Evolutionary conservation across 441 rosid species (phyloP), one percentile per base, ranked within the genome.

Genomic region (Adansonia gregorii): DNA sequence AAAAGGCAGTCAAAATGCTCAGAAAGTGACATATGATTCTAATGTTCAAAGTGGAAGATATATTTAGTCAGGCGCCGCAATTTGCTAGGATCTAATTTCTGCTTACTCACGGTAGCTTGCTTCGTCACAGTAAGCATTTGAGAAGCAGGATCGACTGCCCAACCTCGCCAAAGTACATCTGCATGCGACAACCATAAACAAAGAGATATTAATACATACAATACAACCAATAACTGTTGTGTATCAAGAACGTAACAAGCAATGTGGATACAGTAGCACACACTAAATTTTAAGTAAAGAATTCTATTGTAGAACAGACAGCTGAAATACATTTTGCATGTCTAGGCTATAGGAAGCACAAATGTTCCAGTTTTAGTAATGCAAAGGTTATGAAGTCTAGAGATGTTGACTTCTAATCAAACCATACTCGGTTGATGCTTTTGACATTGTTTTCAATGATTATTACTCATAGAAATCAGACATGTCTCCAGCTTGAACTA

Each of bases 11-110:
- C 65, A 20, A 27, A 69, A 70, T 39, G n/a, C 20, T 66, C 60
- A 58, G 24, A 61, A 68, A 55, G 8, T 72, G 52, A 10, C n/a
- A 17, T 27, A 69, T 20, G 11, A n/a, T 14, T 11, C 27, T 78
- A 94, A 82, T 91, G 97, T 87, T 95, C 99, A 27, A 96, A 91
- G 79, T 94, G 95, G 86, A 96, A 93, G 52, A 94, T 94, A 68
- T 91, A 96, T 79, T 96, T 96, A 0, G 97, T 94, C 82, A 95
- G 82, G 51, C 93, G 89, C 80, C 90, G 98, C 59, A 95, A 84
- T 86, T 90, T 94, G 64, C 86, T 79, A 14, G 97, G 80, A 79
- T 94, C 97, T 69, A 94, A 84, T 80, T 89, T 93, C 83, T 90
- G 97, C 83, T 91, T 97, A 6, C 79, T 83, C 51, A 79, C 83